Evolutionary conservation across 192 early-diverging fungal species (phyloP).

Genomic region (Coemansia sp.): DNA sequence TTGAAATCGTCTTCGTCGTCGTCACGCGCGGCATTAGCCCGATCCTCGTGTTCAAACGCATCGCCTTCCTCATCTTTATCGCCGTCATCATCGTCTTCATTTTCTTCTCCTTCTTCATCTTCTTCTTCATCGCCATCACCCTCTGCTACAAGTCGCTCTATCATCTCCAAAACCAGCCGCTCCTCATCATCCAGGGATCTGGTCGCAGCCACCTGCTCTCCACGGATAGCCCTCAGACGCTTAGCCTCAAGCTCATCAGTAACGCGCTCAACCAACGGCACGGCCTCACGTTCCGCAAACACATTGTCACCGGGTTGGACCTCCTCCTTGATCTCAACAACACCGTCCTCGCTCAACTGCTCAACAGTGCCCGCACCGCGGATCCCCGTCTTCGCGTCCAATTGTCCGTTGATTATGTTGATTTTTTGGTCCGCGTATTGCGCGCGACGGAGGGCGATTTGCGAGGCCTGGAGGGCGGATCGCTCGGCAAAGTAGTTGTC

Average conservation of each 20-base stretch:
- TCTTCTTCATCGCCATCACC: conserved; percentile 27
- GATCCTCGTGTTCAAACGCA: conserved; percentile 45
- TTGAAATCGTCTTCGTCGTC: conserved; percentile 52
- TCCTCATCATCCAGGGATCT: too few species aligned
- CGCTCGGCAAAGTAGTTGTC: conserved; percentile 90
- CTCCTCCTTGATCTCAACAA: conserved; percentile 53
- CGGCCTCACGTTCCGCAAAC: background rate
- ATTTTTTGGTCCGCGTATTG: conserved; percentile 43
- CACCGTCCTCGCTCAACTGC: conserved; percentile 46
- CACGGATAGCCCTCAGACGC: too few species aligned
- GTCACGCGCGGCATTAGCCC: conserved; percentile 26
- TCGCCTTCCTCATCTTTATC: conserved; percentile 20
- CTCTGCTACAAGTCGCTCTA: conserved; percentile 20
- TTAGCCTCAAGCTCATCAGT: too few species aligned
- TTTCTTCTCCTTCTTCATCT: conserved; percentile 2
- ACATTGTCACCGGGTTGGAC: conserved; percentile 14
- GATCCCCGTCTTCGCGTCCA: conserved; percentile 15
- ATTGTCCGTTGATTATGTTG: conserved; percentile 3
- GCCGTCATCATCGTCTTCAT: background rate
- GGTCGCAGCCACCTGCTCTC: too few species aligned
- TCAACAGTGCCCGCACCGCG: conserved; percentile 2
- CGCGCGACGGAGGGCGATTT: conserved; percentile 64
- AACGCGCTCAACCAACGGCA: too few species aligned
- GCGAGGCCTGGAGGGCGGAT: conserved; percentile 69
- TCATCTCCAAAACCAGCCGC: conserved; percentile 19